Conservation (phyloP, 2,329 filamentous ascomycete genomes). For the Fusarium haematococcum region DNA sequence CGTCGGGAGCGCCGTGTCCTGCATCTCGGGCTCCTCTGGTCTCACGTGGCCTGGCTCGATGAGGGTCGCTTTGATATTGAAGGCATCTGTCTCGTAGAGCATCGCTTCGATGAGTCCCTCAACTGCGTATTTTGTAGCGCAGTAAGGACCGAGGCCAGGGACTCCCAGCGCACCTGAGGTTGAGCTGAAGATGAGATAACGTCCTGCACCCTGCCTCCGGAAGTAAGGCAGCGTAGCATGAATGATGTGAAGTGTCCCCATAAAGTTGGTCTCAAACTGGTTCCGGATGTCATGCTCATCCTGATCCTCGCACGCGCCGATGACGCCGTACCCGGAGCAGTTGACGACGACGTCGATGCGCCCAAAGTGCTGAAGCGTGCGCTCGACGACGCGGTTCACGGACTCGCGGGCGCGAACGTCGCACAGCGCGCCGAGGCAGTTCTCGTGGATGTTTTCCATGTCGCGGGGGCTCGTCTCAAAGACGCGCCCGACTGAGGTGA, state of each 20-base stretch:
- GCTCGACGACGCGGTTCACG: constrained; percentile 77
- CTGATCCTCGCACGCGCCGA: constrained; percentile 96
- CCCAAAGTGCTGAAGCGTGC: constrained; percentile 79
- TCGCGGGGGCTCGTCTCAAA: constrained; percentile 79
- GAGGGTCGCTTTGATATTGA: constrained; percentile 93
- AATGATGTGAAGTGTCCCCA: constrained; percentile 93
- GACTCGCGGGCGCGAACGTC: constrained; percentile 88
- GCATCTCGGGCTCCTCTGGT: constrained; percentile 79
- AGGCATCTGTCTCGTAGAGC: constrained; percentile 92
- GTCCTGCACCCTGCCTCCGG: constrained; percentile 77
- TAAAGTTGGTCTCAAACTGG: constrained; percentile 98
- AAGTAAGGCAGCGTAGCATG: constrained; percentile 91
- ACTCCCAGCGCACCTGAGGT: constrained; percentile 94
- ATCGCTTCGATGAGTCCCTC: constrained; percentile 96
- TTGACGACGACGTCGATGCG: constrained; percentile 91
- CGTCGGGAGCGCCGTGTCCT: constrained; percentile 68
- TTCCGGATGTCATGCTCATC: constrained; percentile 94
- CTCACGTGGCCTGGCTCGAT: constrained; percentile 92
- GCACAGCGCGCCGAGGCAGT: constrained; percentile 85
- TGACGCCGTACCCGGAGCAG: constrained; percentile 94
- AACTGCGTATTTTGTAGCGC: constrained; percentile 96
- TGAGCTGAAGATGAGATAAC: constrained; percentile 95
- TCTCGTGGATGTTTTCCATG: constrained; percentile 78
- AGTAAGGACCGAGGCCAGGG: constrained; percentile 92
- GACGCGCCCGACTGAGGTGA: constrained; percentile 86